These are phyloP conservation scores for Geum urbanum DNA, from an alignment of 306 rosid genomes.

Conservation along the genomic window DNA sequence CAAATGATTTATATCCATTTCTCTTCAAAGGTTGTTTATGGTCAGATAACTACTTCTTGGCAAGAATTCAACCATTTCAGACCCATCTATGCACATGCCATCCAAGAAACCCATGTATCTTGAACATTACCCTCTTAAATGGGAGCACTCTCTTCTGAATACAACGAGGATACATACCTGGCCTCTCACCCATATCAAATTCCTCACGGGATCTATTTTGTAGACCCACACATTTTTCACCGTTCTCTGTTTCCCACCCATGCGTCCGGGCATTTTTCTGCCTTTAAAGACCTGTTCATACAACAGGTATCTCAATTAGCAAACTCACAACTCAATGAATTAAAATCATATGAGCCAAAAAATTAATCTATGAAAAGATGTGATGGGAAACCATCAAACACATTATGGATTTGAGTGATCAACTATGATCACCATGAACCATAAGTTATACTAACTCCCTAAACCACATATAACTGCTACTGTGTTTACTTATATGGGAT, in stretches of 20 bases:
- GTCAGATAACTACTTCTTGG: background rate
- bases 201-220: slow-evolving; percentile 91
- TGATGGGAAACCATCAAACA: background rate
- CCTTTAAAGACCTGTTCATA: slow-evolving; percentile 68
- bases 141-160: background rate
- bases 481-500: background rate
- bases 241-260: slow-evolving; percentile 88
- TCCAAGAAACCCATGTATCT: background rate
- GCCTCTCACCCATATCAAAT: slow-evolving; percentile 91
- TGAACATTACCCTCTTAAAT: background rate
- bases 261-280: slow-evolving; percentile 89
- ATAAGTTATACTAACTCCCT: background rate
- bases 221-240: slow-evolving; percentile 92
- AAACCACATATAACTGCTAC: background rate
- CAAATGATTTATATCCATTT: background rate
- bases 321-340: background rate
- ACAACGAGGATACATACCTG: slow-evolving; percentile 51
- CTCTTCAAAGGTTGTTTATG: background rate
- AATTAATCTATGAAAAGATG: background rate
- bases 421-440: background rate
- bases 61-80: slow-evolving; percentile 8
- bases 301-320: background rate
- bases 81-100: background rate
- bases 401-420: background rate
- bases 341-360: background rate